Percentiles rank a stretch among this genome's conserved stretches.
These are phyloP conservation scores for Periconia macrospinosa DNA, from an alignment of 2,329 filamentous ascomycete genomes.

Conservation along the genomic window DNA sequence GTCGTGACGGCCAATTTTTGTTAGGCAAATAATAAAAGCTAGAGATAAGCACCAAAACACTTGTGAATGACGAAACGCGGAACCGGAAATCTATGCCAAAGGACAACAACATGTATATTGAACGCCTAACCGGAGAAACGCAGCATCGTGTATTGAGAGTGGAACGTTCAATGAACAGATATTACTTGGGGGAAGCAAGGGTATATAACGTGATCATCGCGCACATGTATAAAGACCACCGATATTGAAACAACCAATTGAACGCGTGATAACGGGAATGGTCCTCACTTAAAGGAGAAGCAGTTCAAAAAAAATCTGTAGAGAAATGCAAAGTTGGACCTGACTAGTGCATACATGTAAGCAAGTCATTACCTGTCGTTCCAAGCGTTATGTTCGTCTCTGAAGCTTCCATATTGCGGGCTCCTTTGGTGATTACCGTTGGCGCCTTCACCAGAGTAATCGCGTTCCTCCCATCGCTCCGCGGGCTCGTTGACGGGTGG, in stretches of 20 bases:
- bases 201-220: not conserved
- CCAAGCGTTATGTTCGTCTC: slow-evolving; percentile 48
- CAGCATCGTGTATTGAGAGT: not conserved
- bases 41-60: no score
- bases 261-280: not conserved
- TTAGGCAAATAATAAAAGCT: no score
- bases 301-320: no score
- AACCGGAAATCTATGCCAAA: no score
- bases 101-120: not conserved
- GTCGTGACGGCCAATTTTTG: no score
- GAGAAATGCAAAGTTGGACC: no score
- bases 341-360: no score
- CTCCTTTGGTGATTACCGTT: slow-evolving; percentile 23
- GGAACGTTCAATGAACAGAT: not conserved
- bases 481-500: slow-evolving; percentile 48
- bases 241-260: slow-evolving; percentile 1
- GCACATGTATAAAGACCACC: not conserved
- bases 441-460: slow-evolving; percentile 24
- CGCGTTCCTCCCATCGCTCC: slow-evolving; percentile 46
- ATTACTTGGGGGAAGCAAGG: not conserved
- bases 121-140: not conserved
- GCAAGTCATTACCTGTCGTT: slow-evolving; percentile 21
- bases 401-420: slow-evolving; percentile 47
- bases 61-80: no score
- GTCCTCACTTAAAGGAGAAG: no score